phyloP scores from a whole-genome alignment of 129 eudicot species.

The Ambrosia trifida region DNA sequence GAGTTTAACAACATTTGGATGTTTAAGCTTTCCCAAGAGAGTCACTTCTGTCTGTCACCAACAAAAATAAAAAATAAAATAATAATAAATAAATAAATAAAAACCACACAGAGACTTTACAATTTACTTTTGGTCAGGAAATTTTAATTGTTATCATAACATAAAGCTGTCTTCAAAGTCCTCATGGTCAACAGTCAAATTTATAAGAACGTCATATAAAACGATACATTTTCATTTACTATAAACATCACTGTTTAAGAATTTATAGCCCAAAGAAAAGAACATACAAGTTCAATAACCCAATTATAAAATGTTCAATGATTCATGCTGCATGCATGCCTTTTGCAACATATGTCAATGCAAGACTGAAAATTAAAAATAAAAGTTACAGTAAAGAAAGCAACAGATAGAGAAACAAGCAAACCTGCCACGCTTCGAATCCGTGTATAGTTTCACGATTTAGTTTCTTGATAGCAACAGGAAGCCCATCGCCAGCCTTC shows the following conservation, averaged over 20 bases:
- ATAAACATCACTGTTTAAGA: not conserved
- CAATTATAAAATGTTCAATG: not conserved
- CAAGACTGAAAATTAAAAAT: not conserved
- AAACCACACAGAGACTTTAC: not conserved
- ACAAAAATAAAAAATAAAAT: not conserved
- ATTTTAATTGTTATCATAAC: not conserved
- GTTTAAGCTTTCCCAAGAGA: constrained; percentile 59
- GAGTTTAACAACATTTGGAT: constrained; percentile 63
- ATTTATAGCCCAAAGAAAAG: not conserved
- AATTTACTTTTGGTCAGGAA: not conserved
- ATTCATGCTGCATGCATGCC: constrained; percentile 2
- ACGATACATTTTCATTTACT: not conserved
- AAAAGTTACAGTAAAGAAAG: not conserved
- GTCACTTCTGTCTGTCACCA: constrained; percentile 63
- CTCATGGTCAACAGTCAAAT: not conserved
- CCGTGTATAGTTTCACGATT: constrained; percentile 60
- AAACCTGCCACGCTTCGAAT: constrained; percentile 72
- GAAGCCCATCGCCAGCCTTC: constrained; percentile 43
- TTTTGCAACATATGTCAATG: constrained; percentile 3
- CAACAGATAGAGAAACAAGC: not conserved
- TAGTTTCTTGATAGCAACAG: constrained; percentile 65
- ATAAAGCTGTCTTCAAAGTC: not conserved
- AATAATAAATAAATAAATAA: too few relatives aligned
- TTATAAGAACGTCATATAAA: not conserved
- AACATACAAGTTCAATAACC: not conserved